Evolutionary conservation across 805 yeast genomes (phyloP), one percentile per base, ranked within the genome.

Genomic region (Lipomyces spencermartinsiae): DNA sequence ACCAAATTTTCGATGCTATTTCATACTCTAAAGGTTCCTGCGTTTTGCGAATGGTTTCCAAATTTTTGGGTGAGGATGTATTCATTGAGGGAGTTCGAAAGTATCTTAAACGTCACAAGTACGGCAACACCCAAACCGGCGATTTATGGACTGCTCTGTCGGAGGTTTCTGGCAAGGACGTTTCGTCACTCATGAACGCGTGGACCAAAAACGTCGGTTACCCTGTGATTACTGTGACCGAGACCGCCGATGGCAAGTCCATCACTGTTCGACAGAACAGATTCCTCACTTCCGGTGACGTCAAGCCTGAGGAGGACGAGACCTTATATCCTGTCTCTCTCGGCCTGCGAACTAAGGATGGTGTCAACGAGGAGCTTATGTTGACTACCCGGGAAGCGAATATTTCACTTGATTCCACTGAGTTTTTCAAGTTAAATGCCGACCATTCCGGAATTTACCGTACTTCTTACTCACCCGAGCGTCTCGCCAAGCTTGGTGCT

Each of bases 21-120:
- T 90, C 95, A 3, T 91, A 91, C 78, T 80, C 87, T 71, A 91
- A 91, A 80, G 97, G 97, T 65, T 90, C 93, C 6, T 88, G 93
- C 33, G 82, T 89, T 35, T 87, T 91, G 67, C 83, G 88, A 75
- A 92, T 92, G 97, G 82, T 91, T 66, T 86, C 93, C 49, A 85
- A 84, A 72, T 85, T 86, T 76, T 80, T 92, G 67, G 93, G 95
- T 55, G 86, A 83, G 69, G 92, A 88, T 14, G 77, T 80, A 4
- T 92, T 91, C 77, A 81, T 91, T 71, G 83, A 84, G 73, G 97
- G 96, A 69, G 92, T 92, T 58, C 85, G 92, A 43, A 76, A 80
- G 63, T 91, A 91, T 78, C 83, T 91, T 76, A 83, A 87, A 70
- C 81, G 81, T 58, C 86, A 89, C 79, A 80, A 86, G 73, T 91